Percentiles rank a stretch among this genome's conserved stretches.
These are phyloP conservation scores for Penicillium sp. DNA, from an alignment of 2,329 filamentous ascomycete genomes.

Conservation along the genomic window DNA sequence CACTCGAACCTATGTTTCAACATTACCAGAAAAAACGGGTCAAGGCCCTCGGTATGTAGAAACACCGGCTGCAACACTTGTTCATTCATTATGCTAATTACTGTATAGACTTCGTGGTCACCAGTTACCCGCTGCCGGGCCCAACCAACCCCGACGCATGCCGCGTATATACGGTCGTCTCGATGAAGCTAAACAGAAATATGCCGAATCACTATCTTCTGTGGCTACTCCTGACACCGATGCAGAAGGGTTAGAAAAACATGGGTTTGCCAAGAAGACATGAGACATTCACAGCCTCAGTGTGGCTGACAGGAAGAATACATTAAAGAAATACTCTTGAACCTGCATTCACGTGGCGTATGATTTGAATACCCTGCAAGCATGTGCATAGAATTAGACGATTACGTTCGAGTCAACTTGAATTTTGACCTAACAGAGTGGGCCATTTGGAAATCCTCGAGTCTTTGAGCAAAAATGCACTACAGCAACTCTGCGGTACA, in stretches of 20 bases:
- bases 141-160: constrained; percentile 60
- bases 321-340: too few species aligned
- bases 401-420: too few species aligned
- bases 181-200: constrained; percentile 45
- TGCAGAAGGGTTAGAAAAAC: constrained; percentile 49
- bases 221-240: constrained; percentile 48
- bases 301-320: too few species aligned
- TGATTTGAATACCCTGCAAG: too few species aligned
- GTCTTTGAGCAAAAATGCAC: too few species aligned
- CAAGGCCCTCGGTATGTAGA: constrained; percentile 60
- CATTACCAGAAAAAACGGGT: constrained; percentile 68
- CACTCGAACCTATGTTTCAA: constrained; percentile 59
- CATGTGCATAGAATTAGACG: too few species aligned
- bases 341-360: too few species aligned
- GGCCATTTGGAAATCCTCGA: too few species aligned
- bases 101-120: constrained; percentile 62
- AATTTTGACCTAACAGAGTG: too few species aligned
- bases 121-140: constrained; percentile 66
- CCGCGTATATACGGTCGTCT: constrained; percentile 60
- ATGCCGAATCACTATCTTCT: constrained; percentile 47
- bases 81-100: constrained; percentile 1
- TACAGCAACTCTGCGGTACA: too few species aligned
- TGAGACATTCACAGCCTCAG: too few species aligned
- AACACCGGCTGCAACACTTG: neutral
- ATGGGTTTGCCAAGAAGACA: constrained; percentile 50